Percentiles rank a stretch among this genome's conserved stretches.
These are phyloP conservation scores for Macrophomina pseudophaseolina DNA, from an alignment of 2,329 filamentous ascomycete genomes.

Conservation along the genomic window DNA sequence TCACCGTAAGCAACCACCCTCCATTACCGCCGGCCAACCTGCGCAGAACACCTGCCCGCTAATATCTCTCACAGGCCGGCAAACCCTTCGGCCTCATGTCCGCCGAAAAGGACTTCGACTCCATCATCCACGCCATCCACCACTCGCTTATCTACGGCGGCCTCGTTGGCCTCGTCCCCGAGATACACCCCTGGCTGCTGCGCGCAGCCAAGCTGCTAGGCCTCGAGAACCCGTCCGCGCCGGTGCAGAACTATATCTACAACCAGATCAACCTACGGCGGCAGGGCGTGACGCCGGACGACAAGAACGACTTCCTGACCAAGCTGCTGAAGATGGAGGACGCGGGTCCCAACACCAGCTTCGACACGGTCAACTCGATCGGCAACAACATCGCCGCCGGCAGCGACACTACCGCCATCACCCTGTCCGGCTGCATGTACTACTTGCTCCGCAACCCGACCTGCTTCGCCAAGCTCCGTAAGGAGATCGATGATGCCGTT, in stretches of 20 bases:
- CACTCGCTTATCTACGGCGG: neutral
- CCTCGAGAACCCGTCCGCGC: neutral
- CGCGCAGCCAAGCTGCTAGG: slow-evolving; percentile 34
- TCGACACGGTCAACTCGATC: slow-evolving; percentile 41
- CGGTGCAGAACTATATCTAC: slow-evolving; percentile 37
- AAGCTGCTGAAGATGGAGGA: slow-evolving; percentile 41
- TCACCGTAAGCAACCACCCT: slow-evolving; percentile 15
- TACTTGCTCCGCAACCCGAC: slow-evolving; percentile 33
- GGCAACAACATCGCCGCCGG: slow-evolving; percentile 44
- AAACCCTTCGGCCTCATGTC: slow-evolving; percentile 34
- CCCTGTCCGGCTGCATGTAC: slow-evolving; percentile 43
- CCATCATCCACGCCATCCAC: slow-evolving; percentile 8
- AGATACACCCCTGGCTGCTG: neutral
- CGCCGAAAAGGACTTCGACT: slow-evolving; percentile 36
- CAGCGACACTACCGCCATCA: slow-evolving; percentile 21
- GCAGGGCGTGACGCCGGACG: slow-evolving; percentile 45
- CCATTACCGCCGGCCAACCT: slow-evolving; percentile 47
- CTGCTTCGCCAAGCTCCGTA: slow-evolving; percentile 27
- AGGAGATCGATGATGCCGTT: neutral
- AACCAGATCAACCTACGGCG: slow-evolving; percentile 32
- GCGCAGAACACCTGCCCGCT: slow-evolving; percentile 30
- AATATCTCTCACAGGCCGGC: slow-evolving; percentile 35
- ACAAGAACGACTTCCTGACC: slow-evolving; percentile 32
- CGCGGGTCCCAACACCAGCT: slow-evolving; percentile 39
- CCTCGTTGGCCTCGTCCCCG: neutral